Conservation (phyloP, 495 filamentous ascomycete genomes). For the Neurospora cerealis region DNA sequence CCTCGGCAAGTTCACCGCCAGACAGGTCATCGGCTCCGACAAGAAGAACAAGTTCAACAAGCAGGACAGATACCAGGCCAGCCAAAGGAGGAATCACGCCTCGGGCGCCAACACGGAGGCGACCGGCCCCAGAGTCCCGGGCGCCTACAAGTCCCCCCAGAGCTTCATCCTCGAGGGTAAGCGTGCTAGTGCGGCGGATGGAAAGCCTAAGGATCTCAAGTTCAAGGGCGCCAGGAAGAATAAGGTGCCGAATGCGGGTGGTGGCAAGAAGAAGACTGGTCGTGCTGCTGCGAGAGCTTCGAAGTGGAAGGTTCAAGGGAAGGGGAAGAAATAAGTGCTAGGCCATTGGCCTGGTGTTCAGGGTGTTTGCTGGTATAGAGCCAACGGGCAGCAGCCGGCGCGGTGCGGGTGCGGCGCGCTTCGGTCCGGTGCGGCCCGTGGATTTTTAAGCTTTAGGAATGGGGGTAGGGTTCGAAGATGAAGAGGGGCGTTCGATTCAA, state of each 20-base stretch:
- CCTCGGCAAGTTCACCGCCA: slow-evolving; percentile 70
- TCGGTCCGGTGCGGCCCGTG: not conserved
- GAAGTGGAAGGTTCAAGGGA: slow-evolving; percentile 44
- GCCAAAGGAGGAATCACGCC: slow-evolving; percentile 2
- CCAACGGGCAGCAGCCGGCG: not conserved
- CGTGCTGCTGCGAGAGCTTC: slow-evolving; percentile 35
- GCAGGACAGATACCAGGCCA: slow-evolving; percentile 14
- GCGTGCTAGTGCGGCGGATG: slow-evolving; percentile 59
- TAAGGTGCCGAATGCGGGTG: slow-evolving; percentile 16
- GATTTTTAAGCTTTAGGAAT: not conserved
- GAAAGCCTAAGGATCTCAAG: slow-evolving; percentile 51
- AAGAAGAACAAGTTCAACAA: slow-evolving; percentile 18
- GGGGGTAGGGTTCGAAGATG: not conserved
- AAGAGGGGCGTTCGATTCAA: not conserved
- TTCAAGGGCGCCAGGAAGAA: slow-evolving; percentile 43
- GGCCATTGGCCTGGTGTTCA: not conserved
- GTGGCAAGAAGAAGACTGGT: slow-evolving; percentile 30
- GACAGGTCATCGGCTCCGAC: slow-evolving; percentile 35
- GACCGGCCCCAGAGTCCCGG: not conserved
- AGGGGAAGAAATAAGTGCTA: not conserved
- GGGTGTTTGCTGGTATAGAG: not conserved
- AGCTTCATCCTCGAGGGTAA: slow-evolving; percentile 82
- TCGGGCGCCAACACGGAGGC: slow-evolving; percentile 10
- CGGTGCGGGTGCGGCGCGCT: not conserved
- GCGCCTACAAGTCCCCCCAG: slow-evolving; percentile 42